A percentile compares a stretch with the other conserved stretches of the same genome.
phyloP scores from a whole-genome alignment of 2,329 filamentous ascomycete genomes.

The Claviceps purpurea region DNA sequence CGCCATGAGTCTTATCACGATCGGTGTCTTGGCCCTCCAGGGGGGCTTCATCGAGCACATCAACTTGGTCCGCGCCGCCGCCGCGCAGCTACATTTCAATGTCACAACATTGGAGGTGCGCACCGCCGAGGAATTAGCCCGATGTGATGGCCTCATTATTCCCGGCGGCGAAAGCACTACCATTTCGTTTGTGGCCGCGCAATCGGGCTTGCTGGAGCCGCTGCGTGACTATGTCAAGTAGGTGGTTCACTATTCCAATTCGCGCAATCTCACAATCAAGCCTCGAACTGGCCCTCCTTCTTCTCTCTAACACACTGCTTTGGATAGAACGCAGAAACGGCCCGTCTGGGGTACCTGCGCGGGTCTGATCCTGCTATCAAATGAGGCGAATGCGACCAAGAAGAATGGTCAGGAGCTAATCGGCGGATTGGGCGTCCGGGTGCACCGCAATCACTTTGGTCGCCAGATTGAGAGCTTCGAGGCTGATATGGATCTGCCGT shows the following conservation, averaged over 20 bases:
- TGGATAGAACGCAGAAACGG: slow-evolving; percentile 51
- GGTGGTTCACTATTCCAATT: not conserved
- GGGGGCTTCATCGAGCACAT: slow-evolving; percentile 89
- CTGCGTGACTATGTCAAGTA: slow-evolving; percentile 84
- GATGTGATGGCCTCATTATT: slow-evolving; percentile 74
- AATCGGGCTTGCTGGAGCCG: slow-evolving; percentile 71
- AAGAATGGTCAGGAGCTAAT: slow-evolving; percentile 86
- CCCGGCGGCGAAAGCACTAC: slow-evolving; percentile 93
- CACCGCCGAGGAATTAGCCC: slow-evolving; percentile 53
- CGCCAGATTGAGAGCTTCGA: slow-evolving; percentile 88
- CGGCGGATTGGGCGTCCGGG: slow-evolving; percentile 77
- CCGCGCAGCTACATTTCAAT: slow-evolving; percentile 29
- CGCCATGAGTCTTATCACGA: slow-evolving; percentile 23
- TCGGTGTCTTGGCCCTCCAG: slow-evolving; percentile 64
- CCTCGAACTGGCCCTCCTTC: not conserved
- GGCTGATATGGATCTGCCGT: slow-evolving; percentile 57
- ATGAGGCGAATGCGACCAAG: slow-evolving; percentile 79
- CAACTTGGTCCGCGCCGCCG: slow-evolving; percentile 57
- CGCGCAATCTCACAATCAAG: not conserved
- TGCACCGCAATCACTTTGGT: slow-evolving; percentile 91
- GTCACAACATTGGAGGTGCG: slow-evolving; percentile 69
- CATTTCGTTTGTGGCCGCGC: slow-evolving; percentile 74
- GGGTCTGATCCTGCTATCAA: slow-evolving; percentile 79
- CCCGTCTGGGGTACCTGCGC: slow-evolving; percentile 96
- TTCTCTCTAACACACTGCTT: not conserved